Evolutionary conservation across 208 protist species (phyloP).

Genomic region (Jaenimonas drosophilae): DNA sequence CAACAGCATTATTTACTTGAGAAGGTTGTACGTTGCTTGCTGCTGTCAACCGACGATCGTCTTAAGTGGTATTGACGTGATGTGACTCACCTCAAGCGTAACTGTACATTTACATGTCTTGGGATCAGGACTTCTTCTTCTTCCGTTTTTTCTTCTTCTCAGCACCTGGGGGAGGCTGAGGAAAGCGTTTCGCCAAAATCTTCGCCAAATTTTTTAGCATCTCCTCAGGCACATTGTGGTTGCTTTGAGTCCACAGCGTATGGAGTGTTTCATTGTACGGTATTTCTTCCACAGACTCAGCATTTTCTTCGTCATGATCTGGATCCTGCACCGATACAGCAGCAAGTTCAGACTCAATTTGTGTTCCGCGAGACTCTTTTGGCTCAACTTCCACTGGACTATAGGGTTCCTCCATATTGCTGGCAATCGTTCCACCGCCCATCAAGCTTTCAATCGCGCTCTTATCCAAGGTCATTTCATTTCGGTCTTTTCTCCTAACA

Average conservation of each 20-base stretch:
- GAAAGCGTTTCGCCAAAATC: slow-evolving; percentile 40
- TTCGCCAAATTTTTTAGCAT: slow-evolving; percentile 19
- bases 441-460: background rate
- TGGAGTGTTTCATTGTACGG: slow-evolving; percentile 30
- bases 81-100: background rate
- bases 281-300: slow-evolving; percentile 1
- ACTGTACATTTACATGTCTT: background rate
- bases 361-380: background rate
- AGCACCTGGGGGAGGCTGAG: slow-evolving; percentile 25
- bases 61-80: background rate
- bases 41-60: too few species aligned
- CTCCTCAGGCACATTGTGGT: slow-evolving; percentile 26
- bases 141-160: slow-evolving; percentile 21
- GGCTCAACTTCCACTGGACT: background rate
- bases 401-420: background rate
- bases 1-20: too few species aligned
- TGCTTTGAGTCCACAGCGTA: slow-evolving; percentile 47
- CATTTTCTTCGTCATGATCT: slow-evolving; percentile 1
- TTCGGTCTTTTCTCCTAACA: slow-evolving; percentile 1
- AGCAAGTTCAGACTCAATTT: background rate
- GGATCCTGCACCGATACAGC: background rate
- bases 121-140: slow-evolving; percentile 2
- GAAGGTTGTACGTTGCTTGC: too few species aligned
- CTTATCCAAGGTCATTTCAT: too few species aligned
- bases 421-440: background rate